phyloP scores from a whole-genome alignment of 805 yeast species.

The Candida loeiensis region DNA sequence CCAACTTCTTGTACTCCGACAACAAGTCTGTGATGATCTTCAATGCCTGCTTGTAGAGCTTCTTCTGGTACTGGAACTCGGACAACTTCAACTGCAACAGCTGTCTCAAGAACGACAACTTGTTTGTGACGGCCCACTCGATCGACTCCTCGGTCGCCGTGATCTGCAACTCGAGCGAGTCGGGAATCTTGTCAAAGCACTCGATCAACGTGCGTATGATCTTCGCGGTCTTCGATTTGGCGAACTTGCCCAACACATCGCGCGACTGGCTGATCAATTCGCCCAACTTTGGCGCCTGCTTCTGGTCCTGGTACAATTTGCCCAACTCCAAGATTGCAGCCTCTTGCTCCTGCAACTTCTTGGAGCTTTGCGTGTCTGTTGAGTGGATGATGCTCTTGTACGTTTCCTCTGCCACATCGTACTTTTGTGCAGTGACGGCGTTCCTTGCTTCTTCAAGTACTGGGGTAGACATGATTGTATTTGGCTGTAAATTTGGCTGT shows the following conservation, averaged over 20 bases:
- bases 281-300: slow-evolving; percentile 50
- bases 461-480: slow-evolving; percentile 12
- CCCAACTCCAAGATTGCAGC: slow-evolving; percentile 74
- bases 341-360: slow-evolving; percentile 49
- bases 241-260: slow-evolving; percentile 68
- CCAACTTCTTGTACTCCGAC: slow-evolving; percentile 85
- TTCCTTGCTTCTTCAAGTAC: slow-evolving; percentile 58
- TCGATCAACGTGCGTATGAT: slow-evolving; percentile 81
- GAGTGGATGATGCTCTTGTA: slow-evolving; percentile 48
- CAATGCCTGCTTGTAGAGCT: slow-evolving; percentile 65
- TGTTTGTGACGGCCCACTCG: slow-evolving; percentile 81
- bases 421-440: slow-evolving; percentile 48
- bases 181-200: slow-evolving; percentile 60
- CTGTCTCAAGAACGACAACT: slow-evolving; percentile 85
- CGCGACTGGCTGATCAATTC: slow-evolving; percentile 67
- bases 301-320: slow-evolving; percentile 52
- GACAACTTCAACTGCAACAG: slow-evolving; percentile 81
- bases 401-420: slow-evolving; percentile 54
- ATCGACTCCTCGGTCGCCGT: slow-evolving; percentile 72
- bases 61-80: slow-evolving; percentile 64
- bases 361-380: slow-evolving; percentile 15
- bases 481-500: not conserved
- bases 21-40: slow-evolving; percentile 67
- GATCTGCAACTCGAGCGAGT: slow-evolving; percentile 67
- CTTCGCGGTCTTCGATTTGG: slow-evolving; percentile 94